Percentiles rank a stretch among this genome's conserved stretches.
Conservation (phyloP, 768 basidiomycete species). For the Mycena latifolia region DNA sequence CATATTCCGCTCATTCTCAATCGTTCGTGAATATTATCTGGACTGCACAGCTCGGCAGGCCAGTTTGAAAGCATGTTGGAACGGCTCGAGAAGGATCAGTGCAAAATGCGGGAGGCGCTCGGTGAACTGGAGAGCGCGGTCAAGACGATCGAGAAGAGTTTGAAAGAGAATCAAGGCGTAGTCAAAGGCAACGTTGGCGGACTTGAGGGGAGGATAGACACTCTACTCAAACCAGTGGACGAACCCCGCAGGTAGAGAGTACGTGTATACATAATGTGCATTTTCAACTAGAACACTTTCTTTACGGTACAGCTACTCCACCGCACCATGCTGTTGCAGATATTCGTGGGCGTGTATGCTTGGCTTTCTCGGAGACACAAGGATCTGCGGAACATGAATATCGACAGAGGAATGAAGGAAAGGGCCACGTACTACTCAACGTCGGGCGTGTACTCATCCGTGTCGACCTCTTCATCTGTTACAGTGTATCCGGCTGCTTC, state of each 20-base stretch:
- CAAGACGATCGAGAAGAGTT: constrained; percentile 77
- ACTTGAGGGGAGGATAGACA: constrained; percentile 67
- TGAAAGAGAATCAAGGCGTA: constrained; percentile 78
- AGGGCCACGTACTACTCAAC: constrained; percentile 54
- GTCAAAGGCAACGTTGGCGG: constrained; percentile 81
- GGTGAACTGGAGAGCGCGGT: constrained; percentile 79
- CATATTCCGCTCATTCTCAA: constrained; percentile 92
- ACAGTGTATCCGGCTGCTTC: constrained; percentile 54
- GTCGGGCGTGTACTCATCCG: constrained; percentile 63
- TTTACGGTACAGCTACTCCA: too few relatives aligned
- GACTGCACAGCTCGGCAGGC: constrained; percentile 85
- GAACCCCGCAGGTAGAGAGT: constrained; percentile 41
- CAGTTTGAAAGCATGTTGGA: constrained; percentile 79
- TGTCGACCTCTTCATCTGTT: constrained; percentile 21
- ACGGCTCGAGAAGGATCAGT: constrained; percentile 80
- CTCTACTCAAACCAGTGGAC: constrained; percentile 56
- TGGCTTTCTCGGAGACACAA: constrained; percentile 60
- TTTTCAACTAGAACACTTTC: too few relatives aligned
- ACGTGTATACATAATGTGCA: too few relatives aligned
- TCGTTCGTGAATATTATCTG: constrained; percentile 85
- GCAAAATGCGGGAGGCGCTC: constrained; percentile 70
- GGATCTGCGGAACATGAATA: constrained; percentile 49
- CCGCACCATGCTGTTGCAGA: constrained; percentile 46
- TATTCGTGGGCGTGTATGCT: constrained; percentile 60
- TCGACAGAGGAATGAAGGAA: background rate